Percentiles rank a stretch among this genome's conserved stretches.
phyloP scores from a whole-genome alignment of 2,329 filamentous ascomycete genomes.

The Pseudopyricularia cyperi region DNA sequence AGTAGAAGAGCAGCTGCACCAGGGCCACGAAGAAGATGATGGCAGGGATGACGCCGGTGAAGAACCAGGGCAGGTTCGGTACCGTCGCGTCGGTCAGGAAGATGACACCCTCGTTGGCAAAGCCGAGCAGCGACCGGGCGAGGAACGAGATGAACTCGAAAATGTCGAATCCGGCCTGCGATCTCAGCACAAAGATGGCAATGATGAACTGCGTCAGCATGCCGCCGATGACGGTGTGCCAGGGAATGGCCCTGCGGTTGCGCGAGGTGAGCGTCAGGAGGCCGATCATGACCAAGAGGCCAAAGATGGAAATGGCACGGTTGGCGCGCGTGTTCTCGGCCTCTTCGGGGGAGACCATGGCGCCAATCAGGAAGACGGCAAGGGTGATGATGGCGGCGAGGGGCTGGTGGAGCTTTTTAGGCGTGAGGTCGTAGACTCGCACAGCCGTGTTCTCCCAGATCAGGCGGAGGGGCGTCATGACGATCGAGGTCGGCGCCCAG shows the following conservation, averaged over 20 bases:
- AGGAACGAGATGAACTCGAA: conserved; percentile 77
- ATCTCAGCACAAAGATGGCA: conserved; percentile 77
- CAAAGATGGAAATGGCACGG: conserved; percentile 70
- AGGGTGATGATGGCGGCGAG: conserved; percentile 52
- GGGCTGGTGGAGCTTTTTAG: conserved; percentile 50
- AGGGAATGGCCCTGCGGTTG: conserved; percentile 50
- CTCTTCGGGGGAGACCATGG: conserved; percentile 59
- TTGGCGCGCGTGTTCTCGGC: conserved; percentile 67
- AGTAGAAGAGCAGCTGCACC: conserved; percentile 77
- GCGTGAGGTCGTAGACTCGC: conserved; percentile 46
- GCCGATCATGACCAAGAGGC: conserved; percentile 57
- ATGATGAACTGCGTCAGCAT: conserved; percentile 84
- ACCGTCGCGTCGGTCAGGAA: conserved; percentile 48
- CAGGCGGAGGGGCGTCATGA: conserved; percentile 53
- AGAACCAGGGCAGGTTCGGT: conserved; percentile 47
- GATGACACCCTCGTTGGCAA: conserved; percentile 55
- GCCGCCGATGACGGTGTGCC: conserved; percentile 75
- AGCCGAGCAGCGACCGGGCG: conserved; percentile 62
- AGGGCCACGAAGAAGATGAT: conserved; percentile 94
- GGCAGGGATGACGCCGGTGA: conserved; percentile 68
- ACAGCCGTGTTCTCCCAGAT: conserved; percentile 55
- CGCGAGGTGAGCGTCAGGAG: conserved; percentile 58
- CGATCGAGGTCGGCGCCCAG: conserved; percentile 53
- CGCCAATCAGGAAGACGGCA: conserved; percentile 61
- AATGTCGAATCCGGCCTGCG: conserved; percentile 69